Evolutionary conservation across 2,329 filamentous ascomycete species (phyloP), one percentile per base, ranked within the genome.

Genomic region (Sarocladium strictum): DNA sequence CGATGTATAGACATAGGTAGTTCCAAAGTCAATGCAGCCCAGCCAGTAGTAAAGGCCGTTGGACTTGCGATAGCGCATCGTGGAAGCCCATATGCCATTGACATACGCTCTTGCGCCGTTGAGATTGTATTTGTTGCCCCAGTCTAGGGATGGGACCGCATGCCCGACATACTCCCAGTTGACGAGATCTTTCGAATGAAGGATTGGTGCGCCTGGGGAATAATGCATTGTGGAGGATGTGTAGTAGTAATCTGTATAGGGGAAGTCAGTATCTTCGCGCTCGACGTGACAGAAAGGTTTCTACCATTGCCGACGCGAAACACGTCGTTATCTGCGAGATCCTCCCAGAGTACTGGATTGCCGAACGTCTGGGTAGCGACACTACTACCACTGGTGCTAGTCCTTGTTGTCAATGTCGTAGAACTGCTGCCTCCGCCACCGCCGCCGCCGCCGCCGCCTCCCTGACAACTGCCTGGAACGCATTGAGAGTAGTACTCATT

Each of bases 241-340:
- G 61, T 76, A 78, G 64, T 81, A 82, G 64, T 72, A 82, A 45
- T 53, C 50, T 53, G 27, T n/a, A n/a, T n/a, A n/a, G n/a, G n/a
- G n/a, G n/a, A n/a, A n/a, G n/a, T n/a, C n/a, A n/a, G n/a, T n/a
- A n/a, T n/a, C n/a, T n/a, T n/a, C n/a, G n/a, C n/a, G n/a, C n/a
- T n/a, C n/a, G n/a, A n/a, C n/a, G n/a, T n/a, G n/a, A n/a, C n/a
- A n/a, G n/a, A n/a, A n/a, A n/a, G n/a, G n/a, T n/a, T n/a, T n/a
- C 26, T 27, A 53, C 50, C 50, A n/a, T 19, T 27, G 21, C 50
- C 70, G 6, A 71, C 70, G 1, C 79, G 72, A 9, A 77, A 72
- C 37, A 83, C 69, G 58, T 83, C 79, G 12, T 77, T 67, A 58
- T 83, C 80, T 0, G 79, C 73, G 21, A 80, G 69, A 60, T 83